Evolutionary conservation across 441 rosid species (phyloP), one percentile per base, ranked within the genome.

Genomic region (Populus hybrid): DNA sequence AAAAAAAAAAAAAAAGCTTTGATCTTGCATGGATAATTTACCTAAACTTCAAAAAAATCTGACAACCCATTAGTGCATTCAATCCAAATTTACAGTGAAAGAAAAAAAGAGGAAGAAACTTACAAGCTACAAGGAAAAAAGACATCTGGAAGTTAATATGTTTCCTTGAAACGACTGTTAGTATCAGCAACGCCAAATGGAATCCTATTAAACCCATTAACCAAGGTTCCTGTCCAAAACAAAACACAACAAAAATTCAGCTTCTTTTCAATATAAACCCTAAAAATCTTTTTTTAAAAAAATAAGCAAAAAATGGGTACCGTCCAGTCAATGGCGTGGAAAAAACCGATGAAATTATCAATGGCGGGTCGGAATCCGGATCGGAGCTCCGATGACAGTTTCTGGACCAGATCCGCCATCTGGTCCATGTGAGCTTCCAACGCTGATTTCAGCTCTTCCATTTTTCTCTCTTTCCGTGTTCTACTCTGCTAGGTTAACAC

Each of bases 241-340:
- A 30, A n/a, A 71, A 50, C 26, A 75, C 50, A 28, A 30, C 2
- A 7, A 59, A 16, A 11, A 35, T 8, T 0, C 71, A 11, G 30
- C 23, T 7, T 63, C 28, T 63, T 63, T 21, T 63, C 67, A 63
- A 63, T 63, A 8, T 63, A 63, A 21, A 63, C 19, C 67, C 28
- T 63, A 24, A 18, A 5, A 18, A 6, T 61, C 3, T 5, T 61
- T 19, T 16, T 19, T 6, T 0, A 1, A 14, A 67, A 67, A 3
- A 57, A n/a, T 6, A 69, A 28, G 3, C 7, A 9, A 5, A 34
- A 19, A n/a, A 50, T 14, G 67, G 7, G 10, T 72, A 93, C 98
- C 98, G 87, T 95, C 99, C 99, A 95, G 82, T 92, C 90, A 61
- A 94, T 90, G 74, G 98, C 98, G 78, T 95, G 93, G 81, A 90